Evolutionary conservation across 768 basidiomycete genomes (phyloP).

Genomic region (Xerocomellus dryophilus): DNA sequence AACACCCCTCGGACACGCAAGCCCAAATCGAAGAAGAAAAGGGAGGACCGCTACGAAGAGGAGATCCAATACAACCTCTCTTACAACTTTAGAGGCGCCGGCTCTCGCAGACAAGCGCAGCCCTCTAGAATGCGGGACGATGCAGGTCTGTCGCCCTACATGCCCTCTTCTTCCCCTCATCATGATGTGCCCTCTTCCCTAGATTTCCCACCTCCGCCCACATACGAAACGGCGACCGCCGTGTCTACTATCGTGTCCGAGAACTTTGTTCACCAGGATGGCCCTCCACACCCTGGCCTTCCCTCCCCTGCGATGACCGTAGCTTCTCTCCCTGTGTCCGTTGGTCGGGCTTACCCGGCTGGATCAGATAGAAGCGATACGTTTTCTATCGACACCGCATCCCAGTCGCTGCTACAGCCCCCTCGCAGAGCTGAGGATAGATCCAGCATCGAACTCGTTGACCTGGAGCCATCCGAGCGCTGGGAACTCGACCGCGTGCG

Average conservation of each 20-base stretch:
- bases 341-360: slow-evolving; percentile 5
- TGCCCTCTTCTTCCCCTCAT: not conserved
- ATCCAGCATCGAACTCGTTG: slow-evolving; percentile 52
- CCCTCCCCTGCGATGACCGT: slow-evolving; percentile 24
- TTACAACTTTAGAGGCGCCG: slow-evolving; percentile 31
- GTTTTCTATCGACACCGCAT: slow-evolving; percentile 17
- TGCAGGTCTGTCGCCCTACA: slow-evolving; percentile 25
- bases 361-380: slow-evolving; percentile 26
- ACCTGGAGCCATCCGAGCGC: slow-evolving; percentile 40
- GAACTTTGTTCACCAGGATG: slow-evolving; percentile 36
- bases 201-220: slow-evolving; percentile 74
- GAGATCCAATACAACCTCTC: slow-evolving; percentile 35
- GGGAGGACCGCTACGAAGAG: slow-evolving; percentile 45
- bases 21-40: slow-evolving; percentile 42
- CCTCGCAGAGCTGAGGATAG: slow-evolving; percentile 42
- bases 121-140: slow-evolving; percentile 31
- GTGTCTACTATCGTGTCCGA: slow-evolving; percentile 40
- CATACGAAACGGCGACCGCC: slow-evolving; percentile 58
- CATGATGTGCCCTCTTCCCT: slow-evolving; percentile 26
- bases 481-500: slow-evolving; percentile 46
- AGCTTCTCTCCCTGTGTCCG: slow-evolving; percentile 22
- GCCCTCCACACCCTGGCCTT: slow-evolving; percentile 23
- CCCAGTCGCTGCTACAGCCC: slow-evolving; percentile 17
- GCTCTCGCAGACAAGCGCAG: slow-evolving; percentile 26
- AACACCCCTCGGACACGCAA: slow-evolving; percentile 43